A percentile compares a stretch with the other conserved stretches of the same genome.
Conservation (phyloP, 441 rosid species). For the Metrosideros polymorpha region DNA sequence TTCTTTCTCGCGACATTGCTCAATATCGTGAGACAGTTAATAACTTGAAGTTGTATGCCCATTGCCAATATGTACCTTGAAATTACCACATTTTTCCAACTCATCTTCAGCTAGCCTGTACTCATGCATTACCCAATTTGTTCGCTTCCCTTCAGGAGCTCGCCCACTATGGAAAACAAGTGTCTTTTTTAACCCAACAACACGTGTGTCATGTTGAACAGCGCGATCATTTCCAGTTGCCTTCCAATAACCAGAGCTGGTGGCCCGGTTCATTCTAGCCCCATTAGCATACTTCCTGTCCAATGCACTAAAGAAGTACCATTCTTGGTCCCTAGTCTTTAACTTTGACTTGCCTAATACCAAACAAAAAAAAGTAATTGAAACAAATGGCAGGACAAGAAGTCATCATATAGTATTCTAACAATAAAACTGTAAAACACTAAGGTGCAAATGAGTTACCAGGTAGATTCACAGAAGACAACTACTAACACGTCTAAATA, state of each 20-base stretch:
- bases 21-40: background rate
- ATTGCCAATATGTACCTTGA: constrained; percentile 30
- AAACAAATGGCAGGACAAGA: background rate
- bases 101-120: constrained; percentile 77
- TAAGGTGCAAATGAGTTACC: background rate
- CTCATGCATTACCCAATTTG: constrained; percentile 98
- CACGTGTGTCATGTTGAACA: constrained; percentile 34
- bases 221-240: constrained; percentile 89
- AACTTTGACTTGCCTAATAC: constrained; percentile 58
- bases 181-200: constrained; percentile 84
- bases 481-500: background rate
- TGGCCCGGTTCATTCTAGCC: constrained; percentile 84
- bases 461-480: background rate
- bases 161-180: constrained; percentile 83
- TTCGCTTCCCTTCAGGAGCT: constrained; percentile 84
- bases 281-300: constrained; percentile 87
- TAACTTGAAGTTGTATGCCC: background rate
- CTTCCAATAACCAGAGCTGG: constrained; percentile 85
- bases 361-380: background rate
- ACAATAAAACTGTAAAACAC: background rate
- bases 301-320: constrained; percentile 81
- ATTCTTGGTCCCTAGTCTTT: constrained; percentile 86
- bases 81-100: constrained; percentile 28
- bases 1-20: background rate
- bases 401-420: background rate